Percentiles rank a stretch among this genome's conserved stretches.
phyloP scores from a whole-genome alignment of 805 yeast genomes.

The Saccharomyces kudriavzevii region DNA sequence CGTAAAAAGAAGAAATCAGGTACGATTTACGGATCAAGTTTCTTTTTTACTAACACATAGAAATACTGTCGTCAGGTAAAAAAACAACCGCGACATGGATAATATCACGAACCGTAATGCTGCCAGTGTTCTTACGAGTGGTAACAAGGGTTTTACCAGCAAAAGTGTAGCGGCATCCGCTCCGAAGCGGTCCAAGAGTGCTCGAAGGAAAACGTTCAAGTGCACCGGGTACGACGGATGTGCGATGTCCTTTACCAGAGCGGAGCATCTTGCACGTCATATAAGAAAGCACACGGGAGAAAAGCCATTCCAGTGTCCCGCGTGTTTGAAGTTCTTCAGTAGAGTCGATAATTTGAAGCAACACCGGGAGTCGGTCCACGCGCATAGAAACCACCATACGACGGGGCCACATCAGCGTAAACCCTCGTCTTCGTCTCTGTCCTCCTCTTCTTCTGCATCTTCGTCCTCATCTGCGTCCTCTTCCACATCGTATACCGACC shows the following conservation, averaged over 20 bases:
- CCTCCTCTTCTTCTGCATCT: neutral
- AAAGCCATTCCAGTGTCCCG: conserved; percentile 80
- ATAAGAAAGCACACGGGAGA: conserved; percentile 91
- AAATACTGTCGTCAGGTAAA: neutral
- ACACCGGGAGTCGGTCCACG: conserved; percentile 81
- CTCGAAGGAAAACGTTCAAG: conserved; percentile 49
- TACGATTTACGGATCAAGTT: neutral
- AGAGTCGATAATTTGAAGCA: conserved; percentile 84
- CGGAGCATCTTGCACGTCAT: conserved; percentile 88
- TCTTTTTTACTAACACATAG: neutral
- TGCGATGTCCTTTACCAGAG: conserved; percentile 78
- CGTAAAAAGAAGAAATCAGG: neutral
- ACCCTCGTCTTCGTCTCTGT: neutral
- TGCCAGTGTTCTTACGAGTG: neutral
- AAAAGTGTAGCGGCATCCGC: neutral
- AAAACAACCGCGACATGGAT: neutral
- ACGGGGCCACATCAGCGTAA: neutral
- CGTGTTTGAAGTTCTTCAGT: conserved; percentile 69
- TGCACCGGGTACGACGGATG: conserved; percentile 85
- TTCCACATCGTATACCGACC: neutral
- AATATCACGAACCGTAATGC: neutral
- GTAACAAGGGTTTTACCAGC: neutral
- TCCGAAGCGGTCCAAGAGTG: neutral
- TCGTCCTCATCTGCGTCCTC: neutral
- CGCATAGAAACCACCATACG: conserved; percentile 15